phyloP scores from a whole-genome alignment of 2,329 filamentous ascomycete species.

The Paraphaeosphaeria sporulosa region DNA sequence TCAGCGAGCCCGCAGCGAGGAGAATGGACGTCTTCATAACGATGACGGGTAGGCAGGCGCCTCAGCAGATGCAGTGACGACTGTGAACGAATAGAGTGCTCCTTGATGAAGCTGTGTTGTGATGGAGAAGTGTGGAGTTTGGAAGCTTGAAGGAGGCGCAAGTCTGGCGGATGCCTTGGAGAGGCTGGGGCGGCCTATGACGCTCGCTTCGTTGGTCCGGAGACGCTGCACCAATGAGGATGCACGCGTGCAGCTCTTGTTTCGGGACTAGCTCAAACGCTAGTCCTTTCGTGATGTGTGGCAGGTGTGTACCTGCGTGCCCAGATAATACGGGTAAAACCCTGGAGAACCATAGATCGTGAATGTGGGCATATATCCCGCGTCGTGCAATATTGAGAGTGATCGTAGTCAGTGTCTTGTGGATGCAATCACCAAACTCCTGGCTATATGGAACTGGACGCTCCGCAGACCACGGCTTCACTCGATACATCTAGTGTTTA shows the following conservation, averaged over 20 bases:
- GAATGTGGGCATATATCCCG: too few relatives aligned
- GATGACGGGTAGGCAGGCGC: constrained; percentile 24
- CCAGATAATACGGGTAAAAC: not conserved
- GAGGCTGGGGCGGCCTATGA: not conserved
- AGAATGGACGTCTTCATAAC: constrained; percentile 86
- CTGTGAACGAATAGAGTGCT: constrained; percentile 23
- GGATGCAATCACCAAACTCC: not conserved
- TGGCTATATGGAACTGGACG: not conserved
- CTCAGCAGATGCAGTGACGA: constrained; percentile 18
- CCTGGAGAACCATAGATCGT: too few relatives aligned
- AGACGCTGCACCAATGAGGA: too few relatives aligned
- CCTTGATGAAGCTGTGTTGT: constrained; percentile 18
- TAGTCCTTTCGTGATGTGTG: not conserved
- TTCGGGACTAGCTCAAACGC: constrained; percentile 2
- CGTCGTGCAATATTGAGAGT: not conserved
- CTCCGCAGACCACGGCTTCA: not conserved
- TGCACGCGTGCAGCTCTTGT: not conserved
- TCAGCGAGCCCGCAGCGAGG: constrained; percentile 78
- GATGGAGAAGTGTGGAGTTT: constrained; percentile 16
- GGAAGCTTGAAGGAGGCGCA: constrained; percentile 12
- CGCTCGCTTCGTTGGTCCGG: too few relatives aligned
- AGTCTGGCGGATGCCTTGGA: not conserved
- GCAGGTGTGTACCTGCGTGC: not conserved
- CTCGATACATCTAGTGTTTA: not conserved
- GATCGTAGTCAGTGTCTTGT: not conserved